These are phyloP conservation scores for Paramarasmius palmivorus DNA, from an alignment of 1,284 basidiomycete species.

Conservation along the genomic window DNA sequence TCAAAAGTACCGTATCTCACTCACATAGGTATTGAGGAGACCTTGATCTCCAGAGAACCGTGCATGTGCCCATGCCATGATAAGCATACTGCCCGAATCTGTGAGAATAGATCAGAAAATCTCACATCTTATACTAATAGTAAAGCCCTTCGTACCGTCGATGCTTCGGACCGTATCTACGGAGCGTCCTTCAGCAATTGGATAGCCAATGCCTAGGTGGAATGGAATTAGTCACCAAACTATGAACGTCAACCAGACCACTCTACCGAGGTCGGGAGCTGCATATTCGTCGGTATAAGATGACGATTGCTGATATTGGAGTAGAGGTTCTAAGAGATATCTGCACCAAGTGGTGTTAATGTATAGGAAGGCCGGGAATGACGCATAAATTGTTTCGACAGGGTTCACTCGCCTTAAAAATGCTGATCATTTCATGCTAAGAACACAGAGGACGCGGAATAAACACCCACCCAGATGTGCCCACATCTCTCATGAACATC, in stretches of 20 bases:
- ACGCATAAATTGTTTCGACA: constrained; percentile 38
- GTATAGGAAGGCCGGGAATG: constrained; percentile 48
- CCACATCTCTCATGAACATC: constrained; percentile 2
- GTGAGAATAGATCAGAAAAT: constrained; percentile 3
- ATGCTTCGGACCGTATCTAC: constrained; percentile 18
- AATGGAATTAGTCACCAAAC: background rate
- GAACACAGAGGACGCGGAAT: background rate
- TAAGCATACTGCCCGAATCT: constrained; percentile 42
- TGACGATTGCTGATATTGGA: constrained; percentile 39
- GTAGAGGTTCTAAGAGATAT: constrained; percentile 43
- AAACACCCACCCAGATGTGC: background rate
- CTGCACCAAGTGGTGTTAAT: constrained; percentile 42
- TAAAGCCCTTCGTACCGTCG: constrained; percentile 29
- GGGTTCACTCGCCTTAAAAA: background rate
- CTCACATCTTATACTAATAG: no score
- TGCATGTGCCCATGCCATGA: constrained; percentile 38
- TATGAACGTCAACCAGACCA: background rate
- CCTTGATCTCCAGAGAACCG: constrained; percentile 34
- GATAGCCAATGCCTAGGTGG: background rate
- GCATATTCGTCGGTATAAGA: constrained; percentile 33
- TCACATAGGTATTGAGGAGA: constrained; percentile 31
- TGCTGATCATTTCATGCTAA: background rate
- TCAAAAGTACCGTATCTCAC: constrained; percentile 4
- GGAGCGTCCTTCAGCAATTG: constrained; percentile 19
- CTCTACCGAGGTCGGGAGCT: constrained; percentile 40